Evolutionary conservation across 305 asterid species (phyloP).

Genomic region (Andrographis paniculata): DNA sequence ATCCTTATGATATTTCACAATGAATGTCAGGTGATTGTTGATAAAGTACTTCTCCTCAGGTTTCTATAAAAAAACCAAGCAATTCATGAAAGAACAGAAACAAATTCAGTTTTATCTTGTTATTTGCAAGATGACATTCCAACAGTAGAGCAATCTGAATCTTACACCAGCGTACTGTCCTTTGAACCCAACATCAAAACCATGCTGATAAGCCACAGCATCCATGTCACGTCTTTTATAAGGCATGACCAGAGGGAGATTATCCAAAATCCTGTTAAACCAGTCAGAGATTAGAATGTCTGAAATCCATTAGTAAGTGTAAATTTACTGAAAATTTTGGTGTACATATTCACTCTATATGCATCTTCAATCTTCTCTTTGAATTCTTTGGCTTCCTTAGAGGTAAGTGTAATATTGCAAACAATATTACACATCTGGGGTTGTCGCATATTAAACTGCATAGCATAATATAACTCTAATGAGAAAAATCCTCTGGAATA

Average conservation of each 20-base stretch:
- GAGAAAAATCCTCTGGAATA: slow-evolving; percentile 9
- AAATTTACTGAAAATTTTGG: slow-evolving; percentile 6
- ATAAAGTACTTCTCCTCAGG: slow-evolving; percentile 54
- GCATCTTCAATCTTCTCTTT: slow-evolving; percentile 45
- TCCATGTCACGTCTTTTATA: slow-evolving; percentile 51
- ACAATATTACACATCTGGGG: slow-evolving; percentile 44
- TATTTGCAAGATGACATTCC: slow-evolving; percentile 3
- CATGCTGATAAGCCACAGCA: slow-evolving; percentile 61
- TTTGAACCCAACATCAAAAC: slow-evolving; percentile 74
- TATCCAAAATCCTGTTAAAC: slow-evolving; percentile 76
- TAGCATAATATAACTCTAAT: slow-evolving; percentile 23
- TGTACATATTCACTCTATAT: slow-evolving; percentile 51
- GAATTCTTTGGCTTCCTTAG: slow-evolving; percentile 26
- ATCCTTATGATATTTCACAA: slow-evolving; percentile 75
- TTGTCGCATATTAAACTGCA: slow-evolving; percentile 66
- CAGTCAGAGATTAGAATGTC: slow-evolving; percentile 14
- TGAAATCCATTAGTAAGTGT: slow-evolving; percentile 3
- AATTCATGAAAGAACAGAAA: slow-evolving; percentile 10
- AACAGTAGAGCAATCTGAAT: slow-evolving; percentile 16
- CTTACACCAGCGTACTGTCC: slow-evolving; percentile 76
- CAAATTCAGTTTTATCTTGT: slow-evolving; percentile 14
- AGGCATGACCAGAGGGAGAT: slow-evolving; percentile 87
- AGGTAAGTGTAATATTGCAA: slow-evolving; percentile 30
- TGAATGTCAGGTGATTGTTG: slow-evolving; percentile 71
- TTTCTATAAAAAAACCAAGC: slow-evolving; percentile 33